Conservation (phyloP, 805 yeast species). For the Wickerhamiella domercqiae region DNA sequence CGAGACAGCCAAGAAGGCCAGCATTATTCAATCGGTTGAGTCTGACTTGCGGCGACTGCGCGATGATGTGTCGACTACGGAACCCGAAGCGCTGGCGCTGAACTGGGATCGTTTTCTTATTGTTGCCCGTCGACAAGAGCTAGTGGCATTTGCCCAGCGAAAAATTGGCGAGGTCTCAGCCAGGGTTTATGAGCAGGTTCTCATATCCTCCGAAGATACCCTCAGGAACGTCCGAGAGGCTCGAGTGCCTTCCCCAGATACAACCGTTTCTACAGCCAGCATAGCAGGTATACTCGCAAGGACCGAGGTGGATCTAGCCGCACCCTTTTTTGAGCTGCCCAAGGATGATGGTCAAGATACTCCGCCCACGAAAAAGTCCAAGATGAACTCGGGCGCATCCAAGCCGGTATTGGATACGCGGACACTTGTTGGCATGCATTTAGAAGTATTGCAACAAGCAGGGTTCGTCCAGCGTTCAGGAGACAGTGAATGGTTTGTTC, state of each 20-base stretch:
- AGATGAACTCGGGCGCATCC: constrained; percentile 19
- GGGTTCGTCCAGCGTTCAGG: constrained; percentile 45
- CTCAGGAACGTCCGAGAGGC: constrained; percentile 9
- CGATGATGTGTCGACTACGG: neutral
- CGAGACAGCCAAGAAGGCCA: constrained; percentile 30
- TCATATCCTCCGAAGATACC: constrained; percentile 40
- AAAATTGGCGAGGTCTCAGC: constrained; percentile 59
- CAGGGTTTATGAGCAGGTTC: constrained; percentile 42
- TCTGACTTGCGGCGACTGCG: constrained; percentile 7
- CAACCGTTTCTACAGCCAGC: constrained; percentile 13
- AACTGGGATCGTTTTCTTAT: constrained; percentile 55
- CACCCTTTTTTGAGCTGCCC: neutral
- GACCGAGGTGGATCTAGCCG: neutral
- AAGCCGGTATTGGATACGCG: constrained; percentile 15
- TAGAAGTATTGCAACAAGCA: constrained; percentile 45
- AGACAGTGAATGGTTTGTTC: constrained; percentile 33
- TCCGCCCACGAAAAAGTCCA: constrained; percentile 9
- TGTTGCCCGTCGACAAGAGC: constrained; percentile 45
- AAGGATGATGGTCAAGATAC: constrained; percentile 2
- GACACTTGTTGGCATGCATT: constrained; percentile 40
- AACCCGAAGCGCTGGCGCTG: constrained; percentile 33
- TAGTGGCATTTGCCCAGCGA: constrained; percentile 46
- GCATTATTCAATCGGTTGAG: constrained; percentile 11
- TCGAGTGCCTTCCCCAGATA: constrained; percentile 20
- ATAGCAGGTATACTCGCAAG: constrained; percentile 7